Evolutionary conservation across 345 rosid genomes (phyloP).

Genomic region (Salix koriyanagi): DNA sequence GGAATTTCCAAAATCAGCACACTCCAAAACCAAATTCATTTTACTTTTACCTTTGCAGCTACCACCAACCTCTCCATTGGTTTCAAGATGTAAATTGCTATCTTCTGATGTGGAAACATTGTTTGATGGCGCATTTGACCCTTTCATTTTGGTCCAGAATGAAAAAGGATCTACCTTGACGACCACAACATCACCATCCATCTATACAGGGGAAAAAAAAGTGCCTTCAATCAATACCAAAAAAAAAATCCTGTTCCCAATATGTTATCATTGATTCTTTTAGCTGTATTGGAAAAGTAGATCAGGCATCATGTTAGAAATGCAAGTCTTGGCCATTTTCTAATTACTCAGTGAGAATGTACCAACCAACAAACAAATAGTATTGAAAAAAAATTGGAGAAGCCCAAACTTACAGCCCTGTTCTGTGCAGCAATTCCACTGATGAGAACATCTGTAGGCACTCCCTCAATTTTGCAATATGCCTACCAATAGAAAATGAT

Average conservation of each 20-base stretch:
- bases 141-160: conserved; percentile 82
- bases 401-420: conserved; percentile 71
- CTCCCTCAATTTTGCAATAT: conserved; percentile 91
- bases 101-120: conserved; percentile 31
- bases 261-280: not conserved
- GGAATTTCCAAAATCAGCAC: conserved; percentile 14
- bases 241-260: not conserved
- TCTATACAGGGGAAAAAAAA: conserved; percentile 36
- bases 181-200: conserved; percentile 74
- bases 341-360: not conserved
- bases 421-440: conserved; percentile 67
- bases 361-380: not conserved
- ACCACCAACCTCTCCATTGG: conserved; percentile 20
- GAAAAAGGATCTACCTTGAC: conserved; percentile 60
- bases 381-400: not conserved
- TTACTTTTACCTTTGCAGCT: conserved; percentile 32
- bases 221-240: not conserved
- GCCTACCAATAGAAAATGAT: conserved; percentile 43
- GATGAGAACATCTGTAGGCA: conserved; percentile 69
- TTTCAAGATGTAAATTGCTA: conserved; percentile 23
- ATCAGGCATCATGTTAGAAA: not conserved
- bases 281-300: not conserved
- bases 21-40: conserved; percentile 25
- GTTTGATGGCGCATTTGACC: conserved; percentile 39
- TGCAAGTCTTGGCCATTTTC: not conserved